Evolutionary conservation across 2,329 filamentous ascomycete species (phyloP).

Genomic region (Nakataea oryzae): DNA sequence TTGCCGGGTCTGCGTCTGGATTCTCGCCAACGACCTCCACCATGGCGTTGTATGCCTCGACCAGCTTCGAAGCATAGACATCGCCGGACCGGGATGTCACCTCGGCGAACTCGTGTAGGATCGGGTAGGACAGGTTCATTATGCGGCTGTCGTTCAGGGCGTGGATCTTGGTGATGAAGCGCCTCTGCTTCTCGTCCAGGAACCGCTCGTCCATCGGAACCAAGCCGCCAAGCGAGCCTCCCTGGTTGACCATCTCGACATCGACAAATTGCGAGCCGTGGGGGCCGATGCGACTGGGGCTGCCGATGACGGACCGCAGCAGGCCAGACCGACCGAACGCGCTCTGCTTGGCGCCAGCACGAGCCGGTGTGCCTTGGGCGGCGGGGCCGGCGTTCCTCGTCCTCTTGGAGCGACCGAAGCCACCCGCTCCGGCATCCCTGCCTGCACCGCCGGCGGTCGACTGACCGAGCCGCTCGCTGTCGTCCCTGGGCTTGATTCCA

Average conservation of each 20-base stretch:
- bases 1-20: conserved; percentile 43
- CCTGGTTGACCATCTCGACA: conserved; percentile 46
- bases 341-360: conserved; percentile 27
- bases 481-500: conserved; percentile 60
- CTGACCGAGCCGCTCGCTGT: conserved; percentile 16
- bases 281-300: conserved; percentile 56
- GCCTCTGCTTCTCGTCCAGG: conserved; percentile 72
- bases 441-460: conserved; percentile 14
- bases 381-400: conserved; percentile 11
- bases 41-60: conserved; percentile 75
- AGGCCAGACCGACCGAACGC: conserved; percentile 57
- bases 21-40: conserved; percentile 70
- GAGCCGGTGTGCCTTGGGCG: conserved; percentile 9
- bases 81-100: conserved; percentile 63
- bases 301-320: conserved; percentile 79
- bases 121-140: conserved; percentile 54
- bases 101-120: conserved; percentile 65
- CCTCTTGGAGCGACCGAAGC: conserved; percentile 43
- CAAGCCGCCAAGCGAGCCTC: conserved; percentile 32
- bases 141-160: conserved; percentile 66
- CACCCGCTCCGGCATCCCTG: conserved; percentile 35
- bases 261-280: conserved; percentile 60
- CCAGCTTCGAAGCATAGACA: conserved; percentile 61
- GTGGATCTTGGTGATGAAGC: conserved; percentile 70
- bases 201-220: conserved; percentile 62